Evolutionary conservation across 192 early-diverging fungal species (phyloP).

Genomic region (Coemansia sp.): DNA sequence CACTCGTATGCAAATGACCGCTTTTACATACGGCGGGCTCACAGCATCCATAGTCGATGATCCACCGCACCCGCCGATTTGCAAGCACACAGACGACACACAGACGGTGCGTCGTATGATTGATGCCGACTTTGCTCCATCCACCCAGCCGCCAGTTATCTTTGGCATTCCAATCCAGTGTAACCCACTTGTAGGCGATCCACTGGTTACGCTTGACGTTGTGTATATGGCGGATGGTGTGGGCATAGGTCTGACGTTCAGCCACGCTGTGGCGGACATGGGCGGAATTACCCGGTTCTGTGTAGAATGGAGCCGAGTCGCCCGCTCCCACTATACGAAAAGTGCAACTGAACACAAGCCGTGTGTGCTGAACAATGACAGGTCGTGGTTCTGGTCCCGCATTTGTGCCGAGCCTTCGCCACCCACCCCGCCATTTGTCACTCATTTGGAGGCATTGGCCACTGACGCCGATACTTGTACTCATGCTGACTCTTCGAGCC

Average conservation of each 20-base stretch:
- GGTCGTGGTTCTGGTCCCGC: constrained; percentile 12
- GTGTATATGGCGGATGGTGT: constrained; percentile 36
- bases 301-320: constrained; percentile 14
- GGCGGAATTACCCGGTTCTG: constrained; percentile 1
- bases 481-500: too few relatives aligned
- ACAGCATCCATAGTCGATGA: background rate
- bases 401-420: background rate
- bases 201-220: constrained; percentile 19
- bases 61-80: constrained; percentile 5
- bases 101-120: constrained; percentile 21
- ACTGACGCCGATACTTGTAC: too few relatives aligned
- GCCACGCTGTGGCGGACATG: constrained; percentile 25
- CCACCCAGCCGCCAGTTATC: constrained; percentile 16
- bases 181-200: constrained; percentile 28
- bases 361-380: constrained; percentile 6
- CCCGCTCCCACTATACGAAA: background rate
- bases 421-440: background rate
- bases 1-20: constrained; percentile 4
- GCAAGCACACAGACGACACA: constrained; percentile 6
- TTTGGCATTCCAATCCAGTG: background rate
- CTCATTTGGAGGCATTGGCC: constrained; percentile 3
- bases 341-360: background rate
- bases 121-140: constrained; percentile 2
- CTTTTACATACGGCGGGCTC: constrained; percentile 4
- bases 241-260: constrained; percentile 14